Evolutionary conservation across 768 basidiomycete species (phyloP).

Genomic region (Mycena rebaudengoi): DNA sequence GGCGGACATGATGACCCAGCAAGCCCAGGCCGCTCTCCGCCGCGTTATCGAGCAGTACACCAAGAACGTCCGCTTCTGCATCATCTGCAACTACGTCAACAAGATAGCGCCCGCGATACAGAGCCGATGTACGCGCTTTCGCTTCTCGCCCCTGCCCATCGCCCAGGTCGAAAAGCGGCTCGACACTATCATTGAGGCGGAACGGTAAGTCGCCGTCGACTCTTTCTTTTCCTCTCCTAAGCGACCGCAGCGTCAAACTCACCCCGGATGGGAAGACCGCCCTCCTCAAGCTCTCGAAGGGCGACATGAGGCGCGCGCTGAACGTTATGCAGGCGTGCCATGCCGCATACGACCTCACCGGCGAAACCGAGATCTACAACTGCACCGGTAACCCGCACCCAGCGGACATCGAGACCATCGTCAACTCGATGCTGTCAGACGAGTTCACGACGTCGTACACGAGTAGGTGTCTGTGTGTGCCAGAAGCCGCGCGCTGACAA

Average conservation of each 20-base stretch:
- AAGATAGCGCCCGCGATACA: conserved; percentile 99
- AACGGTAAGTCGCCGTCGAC: conserved; percentile 64
- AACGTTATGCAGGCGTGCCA: conserved; percentile 98
- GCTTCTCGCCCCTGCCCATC: conserved; percentile 93
- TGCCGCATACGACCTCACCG: conserved; percentile 90
- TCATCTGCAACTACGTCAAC: conserved; percentile 99
- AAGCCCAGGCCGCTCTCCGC: conserved; percentile 95
- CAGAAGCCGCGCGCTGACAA: background rate
- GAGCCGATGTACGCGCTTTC: conserved; percentile 96
- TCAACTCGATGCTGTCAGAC: conserved; percentile 94
- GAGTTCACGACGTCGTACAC: conserved; percentile 94
- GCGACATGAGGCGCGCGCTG: conserved; percentile 96
- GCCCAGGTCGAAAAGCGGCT: conserved; percentile 87
- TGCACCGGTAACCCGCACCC: conserved; percentile 98
- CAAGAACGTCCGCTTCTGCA: conserved; percentile 98
- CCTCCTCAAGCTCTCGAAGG: conserved; percentile 91
- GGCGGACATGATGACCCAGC: conserved; percentile 99
- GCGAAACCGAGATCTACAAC: conserved; percentile 93
- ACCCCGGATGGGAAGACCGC: conserved; percentile 89
- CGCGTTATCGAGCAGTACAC: conserved; percentile 99
- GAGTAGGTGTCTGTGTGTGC: conserved; percentile 53
- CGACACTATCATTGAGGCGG: conserved; percentile 79
- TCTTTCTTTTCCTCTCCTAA: background rate
- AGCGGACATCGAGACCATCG: conserved; percentile 90
- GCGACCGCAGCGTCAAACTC: conserved; percentile 75